Conservation (phyloP, 148 eudicot genomes). For the Gaultheria prostrata region DNA sequence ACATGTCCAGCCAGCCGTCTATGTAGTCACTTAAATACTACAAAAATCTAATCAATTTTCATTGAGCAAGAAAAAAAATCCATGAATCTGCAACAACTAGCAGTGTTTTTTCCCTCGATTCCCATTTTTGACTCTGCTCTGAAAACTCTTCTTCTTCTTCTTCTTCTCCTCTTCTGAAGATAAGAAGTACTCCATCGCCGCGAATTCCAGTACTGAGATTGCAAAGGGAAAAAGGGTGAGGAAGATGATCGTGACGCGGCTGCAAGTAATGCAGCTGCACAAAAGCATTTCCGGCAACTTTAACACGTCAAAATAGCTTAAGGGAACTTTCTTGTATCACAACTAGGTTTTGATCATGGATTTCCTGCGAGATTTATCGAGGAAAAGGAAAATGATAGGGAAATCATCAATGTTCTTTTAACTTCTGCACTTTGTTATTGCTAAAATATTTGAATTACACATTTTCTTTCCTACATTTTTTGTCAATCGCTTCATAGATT, state of each 20-base stretch:
- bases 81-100: constrained; percentile 15
- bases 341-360: neutral
- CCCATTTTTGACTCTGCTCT: constrained; percentile 1
- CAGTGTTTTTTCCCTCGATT: too few relatives aligned
- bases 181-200: neutral
- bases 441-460: too few relatives aligned
- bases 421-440: neutral
- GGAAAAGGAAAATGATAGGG: neutral
- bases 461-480: too few relatives aligned
- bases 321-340: neutral
- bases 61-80: neutral
- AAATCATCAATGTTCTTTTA: neutral
- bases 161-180: neutral
- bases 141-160: neutral
- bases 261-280: neutral
- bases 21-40: neutral
- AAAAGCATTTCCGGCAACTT: constrained; percentile 14
- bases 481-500: neutral
- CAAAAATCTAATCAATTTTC: neutral
- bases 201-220: neutral
- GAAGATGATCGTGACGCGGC: neutral
- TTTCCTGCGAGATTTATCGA: neutral
- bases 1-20: neutral
- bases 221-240: neutral
- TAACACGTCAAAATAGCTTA: constrained; percentile 9